These are phyloP conservation scores for Fusarium nanum DNA, from an alignment of 2,329 filamentous ascomycete genomes.

Conservation along the genomic window DNA sequence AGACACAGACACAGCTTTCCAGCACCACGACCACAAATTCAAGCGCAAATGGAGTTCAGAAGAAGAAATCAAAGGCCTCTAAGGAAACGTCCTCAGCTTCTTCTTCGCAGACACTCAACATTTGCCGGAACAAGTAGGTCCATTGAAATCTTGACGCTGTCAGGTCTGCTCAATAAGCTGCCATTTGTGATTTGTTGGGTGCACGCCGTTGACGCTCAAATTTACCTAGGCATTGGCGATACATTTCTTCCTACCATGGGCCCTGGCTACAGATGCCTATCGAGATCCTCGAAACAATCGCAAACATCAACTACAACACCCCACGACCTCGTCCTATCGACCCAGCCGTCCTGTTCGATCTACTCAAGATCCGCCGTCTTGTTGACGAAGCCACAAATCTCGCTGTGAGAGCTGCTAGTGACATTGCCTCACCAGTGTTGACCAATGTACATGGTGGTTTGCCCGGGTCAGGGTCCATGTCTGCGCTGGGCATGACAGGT, in stretches of 20 bases:
- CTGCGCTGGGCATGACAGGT: slow-evolving; percentile 51
- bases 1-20: slow-evolving; percentile 18
- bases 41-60: slow-evolving; percentile 15
- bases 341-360: slow-evolving; percentile 83
- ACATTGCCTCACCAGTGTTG: slow-evolving; percentile 73
- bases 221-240: slow-evolving; percentile 79
- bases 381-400: slow-evolving; percentile 85
- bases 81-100: slow-evolving; percentile 16
- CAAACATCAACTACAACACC: slow-evolving; percentile 82
- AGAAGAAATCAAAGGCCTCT: slow-evolving; percentile 27
- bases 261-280: slow-evolving; percentile 84
- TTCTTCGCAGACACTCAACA: slow-evolving; percentile 38
- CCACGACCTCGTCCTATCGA: slow-evolving; percentile 82
- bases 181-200: background rate
- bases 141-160: background rate
- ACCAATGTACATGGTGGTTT: slow-evolving; percentile 63
- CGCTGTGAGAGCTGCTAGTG: slow-evolving; percentile 80
- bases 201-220: slow-evolving; percentile 25
- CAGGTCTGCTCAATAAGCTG: slow-evolving; percentile 2
- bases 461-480: slow-evolving; percentile 34
- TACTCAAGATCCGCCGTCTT: slow-evolving; percentile 82
- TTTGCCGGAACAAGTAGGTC: slow-evolving; percentile 75
- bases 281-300: slow-evolving; percentile 82
- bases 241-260: slow-evolving; percentile 85
- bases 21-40: slow-evolving; percentile 8